phyloP scores from a whole-genome alignment of 345 rosid genomes.

The Acer negundo region DNA sequence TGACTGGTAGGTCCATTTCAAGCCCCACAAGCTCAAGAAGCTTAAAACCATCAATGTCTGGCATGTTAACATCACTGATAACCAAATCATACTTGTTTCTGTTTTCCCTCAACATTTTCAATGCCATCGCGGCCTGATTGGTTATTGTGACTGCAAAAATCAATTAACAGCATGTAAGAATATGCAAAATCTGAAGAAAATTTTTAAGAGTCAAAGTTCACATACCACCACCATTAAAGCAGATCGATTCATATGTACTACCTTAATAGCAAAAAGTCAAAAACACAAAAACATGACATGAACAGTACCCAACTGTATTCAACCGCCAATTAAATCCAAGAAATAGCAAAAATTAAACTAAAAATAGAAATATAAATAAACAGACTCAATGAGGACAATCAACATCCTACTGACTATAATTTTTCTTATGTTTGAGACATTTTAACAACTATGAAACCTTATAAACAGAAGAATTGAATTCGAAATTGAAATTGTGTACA shows the following conservation, averaged over 20 bases:
- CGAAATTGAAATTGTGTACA: background rate
- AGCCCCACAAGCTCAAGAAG: slow-evolving; percentile 83
- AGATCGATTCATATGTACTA: slow-evolving; percentile 10
- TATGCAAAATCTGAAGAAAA: slow-evolving; percentile 5
- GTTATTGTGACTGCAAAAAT: slow-evolving; percentile 56
- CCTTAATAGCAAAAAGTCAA: background rate
- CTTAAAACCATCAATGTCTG: slow-evolving; percentile 82
- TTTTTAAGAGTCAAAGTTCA: background rate
- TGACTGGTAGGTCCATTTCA: slow-evolving; percentile 87
- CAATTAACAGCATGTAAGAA: slow-evolving; percentile 14
- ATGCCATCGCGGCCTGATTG: slow-evolving; percentile 56
- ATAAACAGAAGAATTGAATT: background rate
- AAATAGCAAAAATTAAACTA: background rate
- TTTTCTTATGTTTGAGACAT: background rate
- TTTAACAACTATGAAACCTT: background rate
- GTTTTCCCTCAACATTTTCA: slow-evolving; percentile 61
- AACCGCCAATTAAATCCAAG: background rate
- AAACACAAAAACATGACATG: slow-evolving; percentile 11
- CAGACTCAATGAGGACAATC: background rate
- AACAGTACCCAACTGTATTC: slow-evolving; percentile 20
- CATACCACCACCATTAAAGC: slow-evolving; percentile 3
- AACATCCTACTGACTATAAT: background rate
- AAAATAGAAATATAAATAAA: background rate
- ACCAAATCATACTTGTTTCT: slow-evolving; percentile 57
- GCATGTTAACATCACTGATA: slow-evolving; percentile 82